Base-by-base conservation (phyloP, 2,329 filamentous ascomycete species). In the Penicillium hordei region DNA sequence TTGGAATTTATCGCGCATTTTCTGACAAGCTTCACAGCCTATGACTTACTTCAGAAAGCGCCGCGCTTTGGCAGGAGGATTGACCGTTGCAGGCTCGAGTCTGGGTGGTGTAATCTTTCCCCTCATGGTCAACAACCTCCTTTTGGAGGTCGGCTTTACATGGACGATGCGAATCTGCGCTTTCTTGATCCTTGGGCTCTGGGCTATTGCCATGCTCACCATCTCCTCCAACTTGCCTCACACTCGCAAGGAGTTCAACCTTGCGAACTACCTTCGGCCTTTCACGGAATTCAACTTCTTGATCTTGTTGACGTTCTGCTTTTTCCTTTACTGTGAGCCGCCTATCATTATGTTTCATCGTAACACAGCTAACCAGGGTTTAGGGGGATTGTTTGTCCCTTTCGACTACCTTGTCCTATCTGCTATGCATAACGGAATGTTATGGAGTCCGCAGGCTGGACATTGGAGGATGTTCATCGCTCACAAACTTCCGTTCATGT, bases 51-150 rank as follows among this genome's bases (percentile, higher is more conserved):
- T 83, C 67, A 72, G 72, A 60, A 73, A 71, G 48, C 75, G 74
- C 6, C 78, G 81, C 46, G 80, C 79, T 36, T 71, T 76, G 45
- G 81, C 80, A 33, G 78, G 80, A 23, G 81, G 81, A 19, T 71
- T 83, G 65, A 74, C 80, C 65, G 77, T 78, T 4, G 76, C 79
- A 5, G 81, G 81, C 17, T 52, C 77, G 0, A 81, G 78, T 0
- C 63, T 83, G 8, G 81, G 81, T n/a, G 81, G 81, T 34, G 79
- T 86, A n/a, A 76, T 84, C 45, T 78, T 84, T 36, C 83, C 83
- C 2, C 83, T 85, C 64, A 82, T 86, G 78, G 77, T 84, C 34
- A 72, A 78, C 3, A 76, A 78, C 38, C 71, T 85, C 40, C 79
- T 85, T 46, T 73, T 73, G 0, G 34, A 75, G 48, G 70, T 82